Evolutionary conservation across 495 filamentous ascomycete species (phyloP).

Genomic region (Hypomontagnella submonticulosa): DNA sequence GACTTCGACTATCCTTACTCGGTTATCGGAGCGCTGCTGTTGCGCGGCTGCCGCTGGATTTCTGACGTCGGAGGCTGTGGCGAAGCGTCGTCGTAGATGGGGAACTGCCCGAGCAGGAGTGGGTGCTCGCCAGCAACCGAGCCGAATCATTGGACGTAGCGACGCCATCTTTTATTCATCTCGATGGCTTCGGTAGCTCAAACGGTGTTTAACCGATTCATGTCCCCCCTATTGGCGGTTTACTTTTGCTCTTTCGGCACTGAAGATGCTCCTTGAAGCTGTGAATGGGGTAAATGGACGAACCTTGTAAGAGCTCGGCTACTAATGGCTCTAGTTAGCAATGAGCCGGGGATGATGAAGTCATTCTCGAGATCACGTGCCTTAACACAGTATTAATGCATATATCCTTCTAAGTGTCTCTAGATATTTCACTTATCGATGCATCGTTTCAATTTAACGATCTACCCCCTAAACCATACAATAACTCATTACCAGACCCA

Average conservation of each 20-base stretch:
- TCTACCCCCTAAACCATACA: neutral
- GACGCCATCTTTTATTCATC: conserved; percentile 47
- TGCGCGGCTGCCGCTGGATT: conserved; percentile 24
- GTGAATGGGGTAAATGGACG: conserved; percentile 16
- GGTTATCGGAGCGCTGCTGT: conserved; percentile 56
- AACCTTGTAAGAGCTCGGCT: conserved; percentile 23
- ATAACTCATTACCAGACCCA: neutral
- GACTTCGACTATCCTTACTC: conserved; percentile 84
- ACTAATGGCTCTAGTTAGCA: conserved; percentile 21
- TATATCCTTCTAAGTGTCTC: neutral
- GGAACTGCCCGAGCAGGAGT: conserved; percentile 6
- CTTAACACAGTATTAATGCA: conserved; percentile 1
- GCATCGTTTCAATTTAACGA: neutral
- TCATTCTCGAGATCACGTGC: conserved; percentile 16
- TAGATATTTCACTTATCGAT: too few relatives aligned
- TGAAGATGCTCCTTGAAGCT: neutral
- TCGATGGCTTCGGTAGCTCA: conserved; percentile 30
- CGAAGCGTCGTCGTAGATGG: conserved; percentile 48
- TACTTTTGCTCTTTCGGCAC: conserved; percentile 10
- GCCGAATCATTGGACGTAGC: conserved; percentile 43
- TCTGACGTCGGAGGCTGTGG: conserved; percentile 51
- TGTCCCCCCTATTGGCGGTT: neutral
- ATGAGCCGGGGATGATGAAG: conserved; percentile 23
- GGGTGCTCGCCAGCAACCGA: conserved; percentile 33
- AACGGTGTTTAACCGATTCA: conserved; percentile 3